Conservation (phyloP, 2,329 filamentous ascomycete genomes). For the Colletotrichum orchidophilum region DNA sequence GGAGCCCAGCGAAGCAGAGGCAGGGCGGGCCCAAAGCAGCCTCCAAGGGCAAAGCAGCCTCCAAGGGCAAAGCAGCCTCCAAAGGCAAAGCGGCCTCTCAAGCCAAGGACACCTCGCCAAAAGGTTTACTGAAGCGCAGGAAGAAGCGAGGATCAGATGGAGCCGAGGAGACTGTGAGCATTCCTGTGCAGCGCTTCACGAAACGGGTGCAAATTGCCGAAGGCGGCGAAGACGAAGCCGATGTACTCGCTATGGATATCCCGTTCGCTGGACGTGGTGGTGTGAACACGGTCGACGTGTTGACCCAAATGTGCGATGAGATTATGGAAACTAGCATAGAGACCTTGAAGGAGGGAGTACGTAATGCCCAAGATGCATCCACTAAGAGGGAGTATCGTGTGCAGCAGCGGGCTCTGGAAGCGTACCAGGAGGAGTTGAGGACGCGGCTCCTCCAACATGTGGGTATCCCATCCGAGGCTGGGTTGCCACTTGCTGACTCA, state of each 20-base stretch:
- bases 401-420: slow-evolving; percentile 65
- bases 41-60: background rate
- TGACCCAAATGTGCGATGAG: slow-evolving; percentile 70
- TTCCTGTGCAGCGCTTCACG: slow-evolving; percentile 71
- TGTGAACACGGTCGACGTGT: slow-evolving; percentile 70
- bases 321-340: slow-evolving; percentile 61
- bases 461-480: slow-evolving; percentile 42
- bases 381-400: slow-evolving; percentile 63
- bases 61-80: slow-evolving; percentile 30
- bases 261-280: slow-evolving; percentile 62
- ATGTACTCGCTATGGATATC: slow-evolving; percentile 61
- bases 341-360: slow-evolving; percentile 53
- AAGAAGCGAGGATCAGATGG: slow-evolving; percentile 32
- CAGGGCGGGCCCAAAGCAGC: slow-evolving; percentile 38
- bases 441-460: slow-evolving; percentile 68
- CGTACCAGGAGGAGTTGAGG: slow-evolving; percentile 66
- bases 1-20: slow-evolving; percentile 54
- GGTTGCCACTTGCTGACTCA: slow-evolving; percentile 20
- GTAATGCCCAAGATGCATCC: slow-evolving; percentile 52
- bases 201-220: slow-evolving; percentile 51
- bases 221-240: slow-evolving; percentile 50
- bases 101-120: slow-evolving; percentile 37
- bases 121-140: slow-evolving; percentile 34
- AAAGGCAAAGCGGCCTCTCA: background rate
- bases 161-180: slow-evolving; percentile 50